These are phyloP conservation scores for Ampelomyces quisqualis DNA, from an alignment of 2,329 filamentous ascomycete species.

Conservation along the genomic window DNA sequence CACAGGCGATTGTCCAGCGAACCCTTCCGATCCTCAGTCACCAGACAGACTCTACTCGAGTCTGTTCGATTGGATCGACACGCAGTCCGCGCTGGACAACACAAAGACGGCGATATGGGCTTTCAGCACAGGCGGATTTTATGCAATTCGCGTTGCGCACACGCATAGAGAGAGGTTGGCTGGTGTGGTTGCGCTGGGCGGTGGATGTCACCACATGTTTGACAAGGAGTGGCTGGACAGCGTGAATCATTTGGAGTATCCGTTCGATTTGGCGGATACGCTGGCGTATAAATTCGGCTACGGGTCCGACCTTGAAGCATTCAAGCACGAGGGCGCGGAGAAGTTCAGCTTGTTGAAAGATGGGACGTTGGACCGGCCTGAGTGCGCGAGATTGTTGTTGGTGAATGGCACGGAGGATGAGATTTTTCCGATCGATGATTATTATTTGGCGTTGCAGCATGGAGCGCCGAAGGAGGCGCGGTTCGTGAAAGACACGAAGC, in stretches of 20 bases:
- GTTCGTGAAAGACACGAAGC: slow-evolving; percentile 49
- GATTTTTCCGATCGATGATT: slow-evolving; percentile 64
- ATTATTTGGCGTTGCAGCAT: slow-evolving; percentile 56
- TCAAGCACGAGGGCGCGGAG: slow-evolving; percentile 50
- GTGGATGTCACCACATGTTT: slow-evolving; percentile 60
- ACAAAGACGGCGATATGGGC: slow-evolving; percentile 56
- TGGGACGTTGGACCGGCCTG: slow-evolving; percentile 54
- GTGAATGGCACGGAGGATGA: slow-evolving; percentile 62
- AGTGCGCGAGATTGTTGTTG: slow-evolving; percentile 54
- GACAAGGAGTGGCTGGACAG: slow-evolving; percentile 55
- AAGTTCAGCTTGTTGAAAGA: slow-evolving; percentile 59
- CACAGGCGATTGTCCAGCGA: slow-evolving; percentile 58
- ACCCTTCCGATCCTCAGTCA: slow-evolving; percentile 48
- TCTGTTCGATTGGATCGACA: slow-evolving; percentile 57
- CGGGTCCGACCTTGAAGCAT: slow-evolving; percentile 40
- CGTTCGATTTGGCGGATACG: slow-evolving; percentile 57
- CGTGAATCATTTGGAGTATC: slow-evolving; percentile 60
- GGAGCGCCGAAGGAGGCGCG: slow-evolving; percentile 56
- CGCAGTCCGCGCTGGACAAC: slow-evolving; percentile 51
- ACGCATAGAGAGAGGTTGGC: slow-evolving; percentile 56
- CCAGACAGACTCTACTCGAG: slow-evolving; percentile 58
- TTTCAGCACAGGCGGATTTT: slow-evolving; percentile 61
- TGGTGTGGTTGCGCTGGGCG: slow-evolving; percentile 57
- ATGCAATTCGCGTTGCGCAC: slow-evolving; percentile 59
- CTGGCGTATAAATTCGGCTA: slow-evolving; percentile 53